Evolutionary conservation across 441 rosid species (phyloP).

Genomic region (Biscutella auriculata): DNA sequence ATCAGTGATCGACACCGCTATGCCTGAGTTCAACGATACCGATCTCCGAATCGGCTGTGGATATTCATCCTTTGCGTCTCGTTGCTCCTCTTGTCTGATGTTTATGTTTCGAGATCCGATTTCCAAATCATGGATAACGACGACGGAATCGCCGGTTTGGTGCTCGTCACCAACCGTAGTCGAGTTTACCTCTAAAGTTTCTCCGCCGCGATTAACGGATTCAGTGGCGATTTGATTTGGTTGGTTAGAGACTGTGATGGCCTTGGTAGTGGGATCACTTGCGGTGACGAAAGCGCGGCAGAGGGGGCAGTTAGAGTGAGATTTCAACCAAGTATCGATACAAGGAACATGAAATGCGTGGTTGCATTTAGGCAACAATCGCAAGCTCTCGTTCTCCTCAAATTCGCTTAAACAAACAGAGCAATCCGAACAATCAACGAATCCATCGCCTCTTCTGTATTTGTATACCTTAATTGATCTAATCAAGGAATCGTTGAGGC

Average conservation of each 20-base stretch:
- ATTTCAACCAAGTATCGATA: slow-evolving; percentile 74
- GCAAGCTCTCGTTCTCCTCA: slow-evolving; percentile 50
- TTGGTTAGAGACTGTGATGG: not conserved
- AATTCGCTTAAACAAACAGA: slow-evolving; percentile 73
- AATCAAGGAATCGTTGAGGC: slow-evolving; percentile 47
- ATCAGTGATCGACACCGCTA: slow-evolving; percentile 28
- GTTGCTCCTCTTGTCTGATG: slow-evolving; percentile 9
- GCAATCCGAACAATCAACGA: slow-evolving; percentile 51
- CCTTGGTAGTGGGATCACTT: not conserved
- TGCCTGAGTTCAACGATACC: slow-evolving; percentile 33
- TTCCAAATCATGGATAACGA: slow-evolving; percentile 31
- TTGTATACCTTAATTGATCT: slow-evolving; percentile 44
- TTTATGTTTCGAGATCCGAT: slow-evolving; percentile 7
- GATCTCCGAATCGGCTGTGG: slow-evolving; percentile 30
- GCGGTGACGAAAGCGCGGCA: slow-evolving; percentile 50
- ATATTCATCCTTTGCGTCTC: slow-evolving; percentile 17
- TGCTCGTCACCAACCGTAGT: not conserved
- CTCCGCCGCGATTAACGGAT: not conserved
- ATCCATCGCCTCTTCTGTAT: slow-evolving; percentile 40
- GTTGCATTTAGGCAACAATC: slow-evolving; percentile 60
- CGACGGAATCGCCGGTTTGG: slow-evolving; percentile 19
- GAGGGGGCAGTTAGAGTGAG: slow-evolving; percentile 76
- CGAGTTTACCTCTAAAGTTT: slow-evolving; percentile 7
- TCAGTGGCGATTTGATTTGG: not conserved
- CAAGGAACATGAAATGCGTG: slow-evolving; percentile 86